Percentiles rank a stretch among this genome's conserved stretches.
Evolutionary conservation across 1,284 basidiomycete genomes (phyloP).

Genomic region (Coniferiporia weirii): DNA sequence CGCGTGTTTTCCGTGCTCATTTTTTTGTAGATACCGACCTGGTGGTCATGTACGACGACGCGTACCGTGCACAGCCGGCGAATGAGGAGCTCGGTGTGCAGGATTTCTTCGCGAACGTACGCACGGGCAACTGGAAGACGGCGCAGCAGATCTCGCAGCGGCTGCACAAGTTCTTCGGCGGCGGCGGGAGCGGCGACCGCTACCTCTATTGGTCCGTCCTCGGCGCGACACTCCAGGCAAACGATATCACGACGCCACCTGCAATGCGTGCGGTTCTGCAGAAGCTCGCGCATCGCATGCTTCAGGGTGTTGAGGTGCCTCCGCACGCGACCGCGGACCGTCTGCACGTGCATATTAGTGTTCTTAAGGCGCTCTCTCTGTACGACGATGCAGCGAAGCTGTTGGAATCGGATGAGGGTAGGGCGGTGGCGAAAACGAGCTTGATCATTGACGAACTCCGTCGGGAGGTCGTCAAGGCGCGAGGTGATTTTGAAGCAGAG

Average conservation of each 20-base stretch:
- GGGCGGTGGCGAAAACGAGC: slow-evolving; percentile 61
- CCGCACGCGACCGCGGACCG: slow-evolving; percentile 66
- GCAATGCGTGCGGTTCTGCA: slow-evolving; percentile 62
- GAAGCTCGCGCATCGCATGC: slow-evolving; percentile 65
- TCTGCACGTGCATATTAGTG: slow-evolving; percentile 65
- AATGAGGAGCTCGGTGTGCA: slow-evolving; percentile 81
- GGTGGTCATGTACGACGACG: slow-evolving; percentile 75
- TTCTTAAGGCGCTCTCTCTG: slow-evolving; percentile 64
- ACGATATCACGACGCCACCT: slow-evolving; percentile 52
- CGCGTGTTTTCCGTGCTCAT: slow-evolving; percentile 1
- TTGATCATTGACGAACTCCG: slow-evolving; percentile 71
- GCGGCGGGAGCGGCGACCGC: slow-evolving; percentile 43
- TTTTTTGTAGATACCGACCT: slow-evolving; percentile 60
- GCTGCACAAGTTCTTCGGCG: slow-evolving; percentile 15
- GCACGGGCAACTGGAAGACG: slow-evolving; percentile 72
- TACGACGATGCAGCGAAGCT: slow-evolving; percentile 66
- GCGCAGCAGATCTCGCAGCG: slow-evolving; percentile 60
- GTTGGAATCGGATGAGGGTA: slow-evolving; percentile 63
- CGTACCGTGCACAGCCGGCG: slow-evolving; percentile 67
- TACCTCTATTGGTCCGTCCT: slow-evolving; percentile 84
- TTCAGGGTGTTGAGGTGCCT: slow-evolving; percentile 54
- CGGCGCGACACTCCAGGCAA: slow-evolving; percentile 75
- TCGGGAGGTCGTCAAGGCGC: slow-evolving; percentile 58
- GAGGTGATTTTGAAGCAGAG: slow-evolving; percentile 54
- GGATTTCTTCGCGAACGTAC: slow-evolving; percentile 77